Evolutionary conservation across 1,284 basidiomycete species (phyloP).

Genomic region (Neolentinus lepideus): DNA sequence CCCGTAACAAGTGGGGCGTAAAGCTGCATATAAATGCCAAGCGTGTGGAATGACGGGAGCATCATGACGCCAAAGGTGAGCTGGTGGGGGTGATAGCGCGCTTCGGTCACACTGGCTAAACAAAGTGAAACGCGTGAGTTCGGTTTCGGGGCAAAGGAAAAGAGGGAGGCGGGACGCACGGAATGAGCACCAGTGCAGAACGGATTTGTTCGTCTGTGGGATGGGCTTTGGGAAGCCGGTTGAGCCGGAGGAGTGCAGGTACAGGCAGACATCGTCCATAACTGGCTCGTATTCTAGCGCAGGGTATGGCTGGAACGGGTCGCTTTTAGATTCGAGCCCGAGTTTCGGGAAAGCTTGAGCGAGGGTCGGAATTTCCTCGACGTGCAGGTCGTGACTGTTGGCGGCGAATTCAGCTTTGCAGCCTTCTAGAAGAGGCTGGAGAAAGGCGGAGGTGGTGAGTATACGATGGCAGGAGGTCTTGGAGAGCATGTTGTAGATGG

Average conservation of each 20-base stretch:
- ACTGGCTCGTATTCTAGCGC: background rate
- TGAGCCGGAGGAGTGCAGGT: slow-evolving; percentile 17
- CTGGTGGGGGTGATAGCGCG: background rate
- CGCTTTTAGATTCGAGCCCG: background rate
- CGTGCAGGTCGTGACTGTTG: slow-evolving; percentile 4
- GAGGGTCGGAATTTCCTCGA: slow-evolving; percentile 12
- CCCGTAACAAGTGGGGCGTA: slow-evolving; percentile 8
- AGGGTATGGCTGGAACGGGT: slow-evolving; percentile 6
- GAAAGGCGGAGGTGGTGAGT: slow-evolving; percentile 8
- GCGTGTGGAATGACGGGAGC: slow-evolving; percentile 15
- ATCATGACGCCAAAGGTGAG: slow-evolving; percentile 6
- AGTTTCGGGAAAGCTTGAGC: slow-evolving; percentile 10
- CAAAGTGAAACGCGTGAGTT: background rate
- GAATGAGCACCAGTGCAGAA: slow-evolving; percentile 8
- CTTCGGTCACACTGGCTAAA: background rate
- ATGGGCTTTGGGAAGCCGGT: slow-evolving; percentile 17
- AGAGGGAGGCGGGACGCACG: background rate
- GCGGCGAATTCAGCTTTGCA: slow-evolving; percentile 7
- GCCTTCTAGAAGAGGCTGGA: slow-evolving; percentile 7
- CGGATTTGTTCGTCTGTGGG: slow-evolving; percentile 9
- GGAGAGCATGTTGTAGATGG: background rate
- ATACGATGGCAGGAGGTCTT: slow-evolving; percentile 9
- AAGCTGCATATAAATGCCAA: slow-evolving; percentile 12
- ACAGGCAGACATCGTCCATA: slow-evolving; percentile 7
- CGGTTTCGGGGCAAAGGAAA: background rate